Evolutionary conservation across 1,284 basidiomycete genomes (phyloP).

Genomic region (Phellinidium pouzarii): DNA sequence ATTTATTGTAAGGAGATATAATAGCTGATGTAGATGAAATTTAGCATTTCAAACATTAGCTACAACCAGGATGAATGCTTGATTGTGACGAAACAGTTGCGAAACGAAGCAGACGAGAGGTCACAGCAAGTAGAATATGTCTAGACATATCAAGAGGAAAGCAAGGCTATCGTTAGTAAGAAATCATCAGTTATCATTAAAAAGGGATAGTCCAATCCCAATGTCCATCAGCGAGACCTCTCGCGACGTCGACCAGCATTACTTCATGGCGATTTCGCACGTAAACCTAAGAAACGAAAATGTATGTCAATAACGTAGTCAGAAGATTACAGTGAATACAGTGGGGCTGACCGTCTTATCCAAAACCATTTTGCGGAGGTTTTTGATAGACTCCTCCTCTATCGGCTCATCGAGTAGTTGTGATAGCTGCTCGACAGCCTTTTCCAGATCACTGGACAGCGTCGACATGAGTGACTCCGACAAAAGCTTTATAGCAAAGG

Average conservation of each 20-base stretch:
- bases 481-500: neutral
- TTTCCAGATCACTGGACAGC: conserved; percentile 46
- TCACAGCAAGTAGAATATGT: too few species aligned
- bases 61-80: too few species aligned
- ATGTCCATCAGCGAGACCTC: conserved; percentile 44
- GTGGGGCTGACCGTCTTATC: conserved; percentile 44
- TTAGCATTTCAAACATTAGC: too few species aligned
- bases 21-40: too few species aligned
- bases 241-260: conserved; percentile 46
- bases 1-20: too few species aligned
- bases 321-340: neutral
- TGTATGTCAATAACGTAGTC: neutral
- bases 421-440: conserved; percentile 58
- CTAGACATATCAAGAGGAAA: neutral
- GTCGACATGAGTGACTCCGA: neutral
- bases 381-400: conserved; percentile 45
- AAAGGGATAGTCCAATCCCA: conserved; percentile 22
- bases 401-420: conserved; percentile 57
- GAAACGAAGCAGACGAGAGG: too few species aligned
- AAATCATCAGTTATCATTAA: neutral
- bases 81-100: too few species aligned
- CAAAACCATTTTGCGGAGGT: conserved; percentile 49
- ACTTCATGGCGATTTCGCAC: conserved; percentile 45
- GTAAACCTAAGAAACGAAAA: conserved; percentile 11
- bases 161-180: neutral